Evolutionary conservation across 1,139 yeast species (phyloP).

Genomic region (Pichia sp.): DNA sequence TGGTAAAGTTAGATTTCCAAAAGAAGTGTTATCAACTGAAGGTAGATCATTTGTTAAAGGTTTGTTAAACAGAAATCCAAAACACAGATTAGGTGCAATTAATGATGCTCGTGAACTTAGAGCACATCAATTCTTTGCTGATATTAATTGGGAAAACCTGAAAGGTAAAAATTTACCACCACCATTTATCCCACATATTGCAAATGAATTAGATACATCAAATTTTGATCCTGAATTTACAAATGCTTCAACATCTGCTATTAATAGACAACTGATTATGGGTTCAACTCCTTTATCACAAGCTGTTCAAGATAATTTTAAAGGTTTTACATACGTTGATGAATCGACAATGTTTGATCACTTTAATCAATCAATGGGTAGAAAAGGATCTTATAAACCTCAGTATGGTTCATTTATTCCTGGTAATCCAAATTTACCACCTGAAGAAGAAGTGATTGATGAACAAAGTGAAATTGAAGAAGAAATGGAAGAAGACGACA

Average conservation of each 20-base stretch:
- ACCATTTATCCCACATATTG: constrained; percentile 90
- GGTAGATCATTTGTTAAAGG: constrained; percentile 96
- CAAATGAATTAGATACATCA: constrained; percentile 88
- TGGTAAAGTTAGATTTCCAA: constrained; percentile 95
- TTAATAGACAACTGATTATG: constrained; percentile 58
- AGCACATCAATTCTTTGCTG: constrained; percentile 85
- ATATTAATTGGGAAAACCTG: constrained; percentile 82
- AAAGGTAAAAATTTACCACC: constrained; percentile 86
- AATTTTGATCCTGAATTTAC: constrained; percentile 98
- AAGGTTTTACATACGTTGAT: constrained; percentile 93
- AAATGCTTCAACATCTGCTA: constrained; percentile 75
- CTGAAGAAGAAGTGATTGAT: constrained; percentile 78
- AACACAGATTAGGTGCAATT: constrained; percentile 83
- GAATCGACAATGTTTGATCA: constrained; percentile 86
- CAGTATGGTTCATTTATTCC: constrained; percentile 61
- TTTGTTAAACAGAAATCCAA: constrained; percentile 86
- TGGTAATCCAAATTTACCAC: constrained; percentile 71
- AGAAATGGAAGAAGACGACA: constrained; percentile 38
- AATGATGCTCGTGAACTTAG: constrained; percentile 89
- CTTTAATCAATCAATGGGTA: constrained; percentile 35
- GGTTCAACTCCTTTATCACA: constrained; percentile 84
- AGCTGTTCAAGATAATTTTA: constrained; percentile 91
- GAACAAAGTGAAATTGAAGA: constrained; percentile 64
- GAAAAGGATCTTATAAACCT: constrained; percentile 42
- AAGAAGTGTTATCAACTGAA: constrained; percentile 84